Conservation (phyloP, 768 basidiomycete genomes). For the Dacryopinax spathularia region DNA sequence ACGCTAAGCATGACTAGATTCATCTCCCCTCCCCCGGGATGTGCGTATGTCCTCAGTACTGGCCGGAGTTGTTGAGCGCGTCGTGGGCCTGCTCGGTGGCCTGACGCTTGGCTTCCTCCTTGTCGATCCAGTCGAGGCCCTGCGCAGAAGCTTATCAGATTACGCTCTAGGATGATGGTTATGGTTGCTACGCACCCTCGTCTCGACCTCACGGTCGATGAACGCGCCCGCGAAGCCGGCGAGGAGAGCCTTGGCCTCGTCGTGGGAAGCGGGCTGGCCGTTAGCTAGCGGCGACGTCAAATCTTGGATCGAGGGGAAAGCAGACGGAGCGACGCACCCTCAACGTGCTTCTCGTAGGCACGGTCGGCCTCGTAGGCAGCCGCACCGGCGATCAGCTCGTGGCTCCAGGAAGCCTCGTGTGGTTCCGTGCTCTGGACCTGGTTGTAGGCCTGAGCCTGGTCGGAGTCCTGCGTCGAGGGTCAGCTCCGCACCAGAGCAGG, state of each 20-base stretch:
- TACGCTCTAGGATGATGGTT: conserved; percentile 15
- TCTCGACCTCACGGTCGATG: conserved; percentile 41
- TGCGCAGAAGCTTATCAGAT: background rate
- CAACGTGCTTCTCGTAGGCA: conserved; percentile 43
- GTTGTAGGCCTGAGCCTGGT: background rate
- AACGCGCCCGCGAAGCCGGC: conserved; percentile 44
- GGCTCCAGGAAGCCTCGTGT: background rate
- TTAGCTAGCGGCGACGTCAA: conserved; percentile 17
- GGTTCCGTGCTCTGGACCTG: background rate
- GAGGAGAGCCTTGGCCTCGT: conserved; percentile 42
- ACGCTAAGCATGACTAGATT: background rate
- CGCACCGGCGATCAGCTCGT: conserved; percentile 15
- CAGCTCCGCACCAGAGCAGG: background rate
- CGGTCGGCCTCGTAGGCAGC: conserved; percentile 36
- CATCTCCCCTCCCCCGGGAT: background rate
- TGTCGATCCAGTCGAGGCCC: conserved; percentile 35
- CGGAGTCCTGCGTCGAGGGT: background rate
- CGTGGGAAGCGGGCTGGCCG: conserved; percentile 39
- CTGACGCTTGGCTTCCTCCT: conserved; percentile 28
- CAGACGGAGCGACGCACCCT: background rate
- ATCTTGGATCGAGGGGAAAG: background rate
- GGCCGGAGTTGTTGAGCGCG: background rate
- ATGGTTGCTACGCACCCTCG: conserved; percentile 29
- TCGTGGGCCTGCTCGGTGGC: background rate
- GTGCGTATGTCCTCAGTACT: background rate